phyloP scores from a whole-genome alignment of 129 eudicot species.

The Flaveria sonorensis region DNA sequence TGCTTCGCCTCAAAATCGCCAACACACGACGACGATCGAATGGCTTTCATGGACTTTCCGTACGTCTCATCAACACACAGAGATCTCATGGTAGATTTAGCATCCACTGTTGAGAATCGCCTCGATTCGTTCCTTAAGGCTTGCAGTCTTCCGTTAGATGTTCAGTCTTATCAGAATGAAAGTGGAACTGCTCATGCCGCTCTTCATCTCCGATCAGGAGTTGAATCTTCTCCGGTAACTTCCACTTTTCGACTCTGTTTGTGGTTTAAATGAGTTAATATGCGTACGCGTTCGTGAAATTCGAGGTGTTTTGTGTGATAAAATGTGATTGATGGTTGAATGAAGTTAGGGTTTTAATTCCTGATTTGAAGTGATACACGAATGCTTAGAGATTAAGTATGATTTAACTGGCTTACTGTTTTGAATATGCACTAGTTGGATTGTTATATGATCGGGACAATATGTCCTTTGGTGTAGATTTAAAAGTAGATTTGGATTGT shows the following conservation, averaged over 20 bases:
- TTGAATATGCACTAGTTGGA: background rate
- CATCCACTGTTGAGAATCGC: slow-evolving; percentile 63
- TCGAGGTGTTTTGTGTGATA: background rate
- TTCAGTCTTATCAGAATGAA: slow-evolving; percentile 51
- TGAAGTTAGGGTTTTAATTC: background rate
- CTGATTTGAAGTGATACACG: background rate
- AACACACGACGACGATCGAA: background rate
- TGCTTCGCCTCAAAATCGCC: slow-evolving; percentile 23
- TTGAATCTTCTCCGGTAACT: slow-evolving; percentile 64
- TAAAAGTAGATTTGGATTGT: no score
- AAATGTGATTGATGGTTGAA: background rate
- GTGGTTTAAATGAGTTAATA: background rate
- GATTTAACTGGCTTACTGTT: background rate
- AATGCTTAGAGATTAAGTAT: background rate
- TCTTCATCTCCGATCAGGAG: slow-evolving; percentile 68
- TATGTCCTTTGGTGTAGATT: no score
- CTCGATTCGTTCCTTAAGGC: slow-evolving; percentile 51
- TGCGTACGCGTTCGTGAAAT: background rate
- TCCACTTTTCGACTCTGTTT: background rate
- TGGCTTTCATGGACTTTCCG: slow-evolving; percentile 58
- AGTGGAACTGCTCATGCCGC: slow-evolving; percentile 57
- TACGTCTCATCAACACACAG: slow-evolving; percentile 57
- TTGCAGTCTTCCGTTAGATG: slow-evolving; percentile 74
- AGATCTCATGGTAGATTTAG: slow-evolving; percentile 64
- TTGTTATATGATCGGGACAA: background rate